A percentile compares a stretch with the other conserved stretches of the same genome.
These are phyloP conservation scores for Ceriops decandra DNA, from an alignment of 345 rosid genomes.

Conservation along the genomic window DNA sequence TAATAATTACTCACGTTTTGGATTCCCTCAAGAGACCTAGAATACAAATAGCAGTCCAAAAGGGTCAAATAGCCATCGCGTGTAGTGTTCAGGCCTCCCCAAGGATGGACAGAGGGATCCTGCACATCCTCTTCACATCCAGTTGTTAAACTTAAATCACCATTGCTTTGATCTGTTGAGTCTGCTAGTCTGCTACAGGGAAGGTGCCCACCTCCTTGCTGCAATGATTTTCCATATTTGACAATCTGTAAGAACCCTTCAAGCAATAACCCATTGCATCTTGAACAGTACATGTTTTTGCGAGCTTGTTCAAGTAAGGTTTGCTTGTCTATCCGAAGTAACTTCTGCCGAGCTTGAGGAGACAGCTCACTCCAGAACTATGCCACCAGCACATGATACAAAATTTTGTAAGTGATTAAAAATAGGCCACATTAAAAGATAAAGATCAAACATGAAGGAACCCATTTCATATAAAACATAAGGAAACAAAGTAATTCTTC, in stretches of 20 bases:
- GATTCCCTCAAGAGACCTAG: slow-evolving; percentile 64
- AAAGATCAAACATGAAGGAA: background rate
- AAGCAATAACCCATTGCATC: slow-evolving; percentile 87
- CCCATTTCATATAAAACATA: background rate
- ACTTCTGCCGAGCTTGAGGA: slow-evolving; percentile 54
- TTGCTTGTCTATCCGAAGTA: slow-evolving; percentile 85
- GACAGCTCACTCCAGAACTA: slow-evolving; percentile 88
- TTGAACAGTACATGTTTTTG: slow-evolving; percentile 91
- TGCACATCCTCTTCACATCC: slow-evolving; percentile 56
- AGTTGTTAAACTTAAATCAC: slow-evolving; percentile 33
- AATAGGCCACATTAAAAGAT: slow-evolving; percentile 2
- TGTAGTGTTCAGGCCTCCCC: slow-evolving; percentile 89
- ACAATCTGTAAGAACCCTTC: slow-evolving; percentile 85
- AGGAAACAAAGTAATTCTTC: background rate
- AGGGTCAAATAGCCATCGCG: slow-evolving; percentile 79
- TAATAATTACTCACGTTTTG: slow-evolving; percentile 59
- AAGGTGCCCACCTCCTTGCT: slow-evolving; percentile 42
- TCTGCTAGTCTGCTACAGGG: slow-evolving; percentile 34
- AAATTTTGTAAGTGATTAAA: slow-evolving; percentile 13
- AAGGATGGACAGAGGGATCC: slow-evolving; percentile 77
- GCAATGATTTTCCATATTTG: slow-evolving; percentile 68
- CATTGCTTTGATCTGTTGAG: slow-evolving; percentile 35
- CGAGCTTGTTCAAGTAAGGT: slow-evolving; percentile 90
- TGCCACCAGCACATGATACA: slow-evolving; percentile 13
- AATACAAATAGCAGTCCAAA: slow-evolving; percentile 66